Percentiles rank a stretch among this genome's conserved stretches.
Conservation (phyloP, 192 early-diverging fungal species). For the Backusella macrospora region DNA sequence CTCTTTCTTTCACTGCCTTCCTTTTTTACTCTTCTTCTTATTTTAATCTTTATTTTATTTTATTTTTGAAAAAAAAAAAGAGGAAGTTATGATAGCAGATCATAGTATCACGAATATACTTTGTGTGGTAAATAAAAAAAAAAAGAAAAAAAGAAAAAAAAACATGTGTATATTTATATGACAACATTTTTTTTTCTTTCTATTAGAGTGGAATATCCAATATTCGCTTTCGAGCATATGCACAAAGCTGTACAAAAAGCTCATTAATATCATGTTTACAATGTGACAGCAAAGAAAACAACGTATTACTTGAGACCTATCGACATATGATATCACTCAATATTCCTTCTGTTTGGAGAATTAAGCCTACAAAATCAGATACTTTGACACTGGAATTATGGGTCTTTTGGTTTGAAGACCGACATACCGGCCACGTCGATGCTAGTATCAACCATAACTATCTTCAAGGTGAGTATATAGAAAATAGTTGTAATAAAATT, state of each 20-base stretch:
- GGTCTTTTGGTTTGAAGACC: slow-evolving; percentile 39
- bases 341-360: slow-evolving; percentile 15
- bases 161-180: too few species aligned
- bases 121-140: neutral
- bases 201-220: slow-evolving; percentile 21
- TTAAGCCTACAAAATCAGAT: neutral
- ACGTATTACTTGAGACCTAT: slow-evolving; percentile 5
- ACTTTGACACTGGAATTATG: slow-evolving; percentile 20
- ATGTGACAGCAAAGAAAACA: slow-evolving; percentile 1
- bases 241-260: slow-evolving; percentile 3
- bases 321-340: slow-evolving; percentile 5
- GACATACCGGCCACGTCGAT: slow-evolving; percentile 26
- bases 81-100: slow-evolving; percentile 1
- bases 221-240: slow-evolving; percentile 23
- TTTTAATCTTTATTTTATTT: too few species aligned
- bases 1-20: too few species aligned
- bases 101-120: slow-evolving; percentile 4
- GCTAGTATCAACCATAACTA: slow-evolving; percentile 6
- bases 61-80: neutral
- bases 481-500: neutral
- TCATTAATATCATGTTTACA: neutral
- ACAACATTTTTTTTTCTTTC: neutral
- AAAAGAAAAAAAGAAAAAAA: neutral
- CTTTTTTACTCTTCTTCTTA: too few species aligned
- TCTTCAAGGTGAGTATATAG: slow-evolving; percentile 22